These are phyloP conservation scores for Torulaspora quercuum DNA, from an alignment of 805 yeast species.

Conservation along the genomic window DNA sequence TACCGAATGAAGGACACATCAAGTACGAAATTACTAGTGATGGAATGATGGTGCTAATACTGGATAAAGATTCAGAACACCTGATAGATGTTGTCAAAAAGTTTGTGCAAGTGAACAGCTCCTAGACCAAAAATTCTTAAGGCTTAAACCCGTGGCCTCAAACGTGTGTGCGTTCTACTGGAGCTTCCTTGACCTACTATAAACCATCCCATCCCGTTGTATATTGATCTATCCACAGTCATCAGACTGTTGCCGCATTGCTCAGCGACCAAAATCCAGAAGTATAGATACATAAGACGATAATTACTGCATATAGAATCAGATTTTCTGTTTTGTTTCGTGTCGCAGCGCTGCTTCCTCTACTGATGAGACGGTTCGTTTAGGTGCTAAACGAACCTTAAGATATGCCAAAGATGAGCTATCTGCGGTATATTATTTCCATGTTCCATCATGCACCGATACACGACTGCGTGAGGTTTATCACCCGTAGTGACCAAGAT, in stretches of 20 bases:
- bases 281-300: constrained; percentile 1
- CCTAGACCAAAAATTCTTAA: too few relatives aligned
- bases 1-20: constrained; percentile 39
- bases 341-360: constrained; percentile 1
- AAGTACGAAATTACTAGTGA: constrained; percentile 40
- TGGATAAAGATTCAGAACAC: constrained; percentile 30
- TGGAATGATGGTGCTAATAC: constrained; percentile 35
- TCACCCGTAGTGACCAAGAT: too few relatives aligned
- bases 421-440: constrained; percentile 2
- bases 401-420: too few relatives aligned
- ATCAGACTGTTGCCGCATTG: neutral
- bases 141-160: too few relatives aligned
- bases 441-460: too few relatives aligned
- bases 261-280: constrained; percentile 1
- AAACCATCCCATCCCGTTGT: neutral
- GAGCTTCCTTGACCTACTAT: too few relatives aligned
- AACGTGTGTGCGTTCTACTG: too few relatives aligned
- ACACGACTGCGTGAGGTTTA: too few relatives aligned
- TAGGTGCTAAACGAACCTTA: too few relatives aligned
- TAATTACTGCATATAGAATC: constrained; percentile 8
- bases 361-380: too few relatives aligned
- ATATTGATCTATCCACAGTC: too few relatives aligned
- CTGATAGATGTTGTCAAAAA: constrained; percentile 29
- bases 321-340: constrained; percentile 1
- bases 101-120: constrained; percentile 27